These are phyloP conservation scores for Trichoderma pleuroti DNA, from an alignment of 2,329 filamentous ascomycete species.

Conservation along the genomic window DNA sequence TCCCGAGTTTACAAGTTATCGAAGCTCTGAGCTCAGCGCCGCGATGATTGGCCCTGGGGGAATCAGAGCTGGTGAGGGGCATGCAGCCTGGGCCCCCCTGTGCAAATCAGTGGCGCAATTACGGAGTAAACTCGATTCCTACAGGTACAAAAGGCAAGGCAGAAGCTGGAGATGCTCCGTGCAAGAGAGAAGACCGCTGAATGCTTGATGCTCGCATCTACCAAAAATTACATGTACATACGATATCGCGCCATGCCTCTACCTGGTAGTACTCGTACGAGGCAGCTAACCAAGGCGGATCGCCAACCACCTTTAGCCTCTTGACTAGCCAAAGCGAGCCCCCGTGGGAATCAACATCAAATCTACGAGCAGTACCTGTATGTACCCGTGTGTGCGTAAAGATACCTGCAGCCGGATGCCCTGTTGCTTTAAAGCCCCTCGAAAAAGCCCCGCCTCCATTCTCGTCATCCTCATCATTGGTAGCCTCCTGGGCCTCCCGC, in stretches of 20 bases:
- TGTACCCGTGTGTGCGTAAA: not conserved
- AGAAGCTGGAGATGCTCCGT: not conserved
- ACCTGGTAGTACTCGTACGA: no score
- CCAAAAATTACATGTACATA: not conserved
- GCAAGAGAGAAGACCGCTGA: not conserved
- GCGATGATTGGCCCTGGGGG: not conserved
- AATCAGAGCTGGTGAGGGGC: not conserved
- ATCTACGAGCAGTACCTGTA: not conserved
- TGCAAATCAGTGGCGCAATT: not conserved
- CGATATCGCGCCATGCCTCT: not conserved
- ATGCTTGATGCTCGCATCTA: not conserved
- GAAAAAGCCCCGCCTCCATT: conserved; percentile 59
- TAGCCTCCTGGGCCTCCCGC: conserved; percentile 32
- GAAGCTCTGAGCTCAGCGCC: not conserved
- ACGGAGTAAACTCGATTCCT: not conserved
- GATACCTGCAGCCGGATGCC: not conserved
- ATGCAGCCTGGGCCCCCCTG: not conserved
- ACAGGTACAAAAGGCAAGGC: not conserved
- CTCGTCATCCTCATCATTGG: conserved; percentile 40
- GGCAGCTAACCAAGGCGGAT: not conserved
- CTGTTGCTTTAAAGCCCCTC: conserved; percentile 33
- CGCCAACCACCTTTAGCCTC: not conserved
- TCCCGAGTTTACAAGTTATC: not conserved
- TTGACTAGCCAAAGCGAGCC: not conserved
- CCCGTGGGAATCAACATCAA: not conserved